Evolutionary conservation across 164 flowering plant genomes (phyloP), one percentile per base, ranked within the genome.

Genomic region (Macadamia integrifolia): DNA sequence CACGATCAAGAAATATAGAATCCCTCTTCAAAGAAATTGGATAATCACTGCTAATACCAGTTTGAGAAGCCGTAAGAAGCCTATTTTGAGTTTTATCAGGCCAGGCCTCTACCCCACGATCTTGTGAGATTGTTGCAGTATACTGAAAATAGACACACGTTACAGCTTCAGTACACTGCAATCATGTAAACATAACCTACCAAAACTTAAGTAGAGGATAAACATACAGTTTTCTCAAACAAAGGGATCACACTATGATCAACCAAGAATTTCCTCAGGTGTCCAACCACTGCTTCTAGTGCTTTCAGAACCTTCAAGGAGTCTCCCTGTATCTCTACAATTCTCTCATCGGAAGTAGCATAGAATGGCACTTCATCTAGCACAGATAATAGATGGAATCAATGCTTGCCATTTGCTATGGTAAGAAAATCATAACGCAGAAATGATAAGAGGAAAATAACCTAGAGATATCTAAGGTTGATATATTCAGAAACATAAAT

Each of bases 261-360:
- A 40, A 90, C 97, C 82, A 94, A 80, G 69, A 92, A 94, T 75
- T 92, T 94, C 71, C 99, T 81, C 14, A 92, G 79, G 72, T 89
- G 97, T 17, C 93, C 89, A n/a, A 88, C 75, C 32, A 88, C 87
- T 61, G 89, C 87, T 77, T 92, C 94, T 23, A 94, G 79, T 43
- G 94, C 98, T 75, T 87, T 87, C 29, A 79, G 80, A 77, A 94
- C 98, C 79, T 90, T 90, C 32, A 68, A 52, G 9, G 86, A 75
- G 71, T 92, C 98, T 43, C 98, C 99, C 60, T 92, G 98, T 72
- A 94, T 61, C 68, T 92, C 98, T 59, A 94, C 85, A 64, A 94
- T 79, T 74, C 94, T 85, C 76, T 94, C 99, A 61, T 89, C 99
- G 6, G 87, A 69, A 50, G 82, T 65, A 60, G 80, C 96, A 83